These are phyloP conservation scores for Marasmius oreades DNA, from an alignment of 1,284 basidiomycete species.

Conservation along the genomic window DNA sequence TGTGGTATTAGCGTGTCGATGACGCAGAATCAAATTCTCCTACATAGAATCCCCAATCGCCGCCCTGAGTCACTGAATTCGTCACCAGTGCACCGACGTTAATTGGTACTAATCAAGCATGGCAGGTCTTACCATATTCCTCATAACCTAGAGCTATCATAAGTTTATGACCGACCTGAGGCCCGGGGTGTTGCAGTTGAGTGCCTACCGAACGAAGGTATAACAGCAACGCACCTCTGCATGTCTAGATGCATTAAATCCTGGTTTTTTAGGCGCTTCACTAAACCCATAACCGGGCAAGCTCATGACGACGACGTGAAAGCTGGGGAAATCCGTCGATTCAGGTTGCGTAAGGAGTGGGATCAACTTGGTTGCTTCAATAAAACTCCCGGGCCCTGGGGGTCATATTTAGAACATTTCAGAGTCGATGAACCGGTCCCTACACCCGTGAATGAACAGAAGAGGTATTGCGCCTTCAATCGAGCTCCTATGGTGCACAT, in stretches of 20 bases:
- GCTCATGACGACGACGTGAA: neutral
- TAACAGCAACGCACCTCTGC: slow-evolving; percentile 32
- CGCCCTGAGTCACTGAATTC: slow-evolving; percentile 45
- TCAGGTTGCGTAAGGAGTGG: neutral
- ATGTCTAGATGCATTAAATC: slow-evolving; percentile 25
- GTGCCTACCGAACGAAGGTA: neutral
- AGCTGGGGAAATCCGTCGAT: neutral
- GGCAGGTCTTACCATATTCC: slow-evolving; percentile 40
- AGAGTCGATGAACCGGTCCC: slow-evolving; percentile 44
- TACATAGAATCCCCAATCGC: slow-evolving; percentile 43
- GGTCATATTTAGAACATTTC: slow-evolving; percentile 43
- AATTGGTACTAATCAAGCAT: neutral
- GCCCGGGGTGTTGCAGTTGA: neutral
- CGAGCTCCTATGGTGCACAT: slow-evolving; percentile 43
- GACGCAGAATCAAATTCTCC: neutral
- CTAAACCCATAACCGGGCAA: slow-evolving; percentile 5
- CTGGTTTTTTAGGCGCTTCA: slow-evolving; percentile 10
- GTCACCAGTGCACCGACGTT: neutral
- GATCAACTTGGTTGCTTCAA: neutral
- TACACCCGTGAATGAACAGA: slow-evolving; percentile 46
- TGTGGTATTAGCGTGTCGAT: neutral
- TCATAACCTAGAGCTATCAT: slow-evolving; percentile 51
- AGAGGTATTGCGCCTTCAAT: slow-evolving; percentile 41
- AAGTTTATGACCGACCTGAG: slow-evolving; percentile 43
- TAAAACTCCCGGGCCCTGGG: neutral